Evolutionary conservation across 306 rosid species (phyloP).

Genomic region (Canavalia ensiformis): DNA sequence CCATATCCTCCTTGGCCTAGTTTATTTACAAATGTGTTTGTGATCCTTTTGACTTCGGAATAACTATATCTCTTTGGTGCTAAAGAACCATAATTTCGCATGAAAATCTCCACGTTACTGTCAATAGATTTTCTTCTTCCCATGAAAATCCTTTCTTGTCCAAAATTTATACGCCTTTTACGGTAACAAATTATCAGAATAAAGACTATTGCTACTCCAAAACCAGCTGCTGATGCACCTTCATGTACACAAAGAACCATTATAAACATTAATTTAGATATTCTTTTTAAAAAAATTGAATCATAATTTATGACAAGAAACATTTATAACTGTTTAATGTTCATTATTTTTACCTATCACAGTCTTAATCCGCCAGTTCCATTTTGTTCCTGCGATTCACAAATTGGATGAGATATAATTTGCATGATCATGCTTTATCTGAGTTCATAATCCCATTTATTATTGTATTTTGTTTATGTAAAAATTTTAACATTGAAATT

Average conservation of each 20-base stretch:
- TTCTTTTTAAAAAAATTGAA: background rate
- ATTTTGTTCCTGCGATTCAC: too few species aligned
- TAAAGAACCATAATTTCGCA: constrained; percentile 2
- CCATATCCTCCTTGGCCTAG: constrained; percentile 62
- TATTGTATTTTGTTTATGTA: too few species aligned
- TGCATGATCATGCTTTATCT: too few species aligned
- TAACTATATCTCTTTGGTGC: constrained; percentile 45
- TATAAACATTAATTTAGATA: background rate
- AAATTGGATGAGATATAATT: too few species aligned
- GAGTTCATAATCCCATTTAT: too few species aligned
- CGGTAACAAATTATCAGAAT: background rate
- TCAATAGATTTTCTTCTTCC: background rate
- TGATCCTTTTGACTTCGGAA: constrained; percentile 42
- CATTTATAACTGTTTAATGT: too few species aligned
- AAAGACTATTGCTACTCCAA: background rate
- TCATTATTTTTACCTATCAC: too few species aligned
- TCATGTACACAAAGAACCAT: too few species aligned
- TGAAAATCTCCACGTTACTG: constrained; percentile 1
- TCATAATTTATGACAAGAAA: too few species aligned
- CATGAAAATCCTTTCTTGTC: background rate
- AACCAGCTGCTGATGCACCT: background rate
- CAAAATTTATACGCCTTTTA: background rate
- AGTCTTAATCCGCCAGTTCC: too few species aligned
- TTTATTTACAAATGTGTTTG: constrained; percentile 46
- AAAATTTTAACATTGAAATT: too few species aligned